phyloP scores from a whole-genome alignment of 495 filamentous ascomycete species.

The Xylaria sp. region DNA sequence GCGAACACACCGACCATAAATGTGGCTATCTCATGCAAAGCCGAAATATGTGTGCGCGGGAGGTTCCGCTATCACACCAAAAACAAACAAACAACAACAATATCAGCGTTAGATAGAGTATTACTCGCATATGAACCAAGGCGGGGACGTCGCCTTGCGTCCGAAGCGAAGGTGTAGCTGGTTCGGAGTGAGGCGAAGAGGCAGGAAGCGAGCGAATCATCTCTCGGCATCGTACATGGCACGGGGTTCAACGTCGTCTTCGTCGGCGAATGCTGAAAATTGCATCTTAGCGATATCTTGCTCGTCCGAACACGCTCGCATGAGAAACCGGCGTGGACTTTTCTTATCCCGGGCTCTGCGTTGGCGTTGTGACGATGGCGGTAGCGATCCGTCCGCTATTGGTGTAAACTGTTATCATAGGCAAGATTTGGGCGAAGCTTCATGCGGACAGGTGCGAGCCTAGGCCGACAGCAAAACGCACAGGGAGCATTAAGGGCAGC shows the following conservation, averaged over 20 bases:
- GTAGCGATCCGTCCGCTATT: neutral
- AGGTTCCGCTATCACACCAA: slow-evolving; percentile 3
- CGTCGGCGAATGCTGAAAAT: neutral
- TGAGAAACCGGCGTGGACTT: neutral
- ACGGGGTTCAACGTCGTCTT: neutral
- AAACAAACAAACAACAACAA: no score
- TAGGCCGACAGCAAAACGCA: neutral
- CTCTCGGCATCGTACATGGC: neutral
- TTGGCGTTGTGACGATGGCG: neutral
- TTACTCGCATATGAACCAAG: neutral
- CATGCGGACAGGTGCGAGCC: neutral
- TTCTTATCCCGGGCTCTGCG: neutral
- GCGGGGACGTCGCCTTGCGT: neutral
- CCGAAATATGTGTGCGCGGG: slow-evolving; percentile 11
- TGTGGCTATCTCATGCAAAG: neutral
- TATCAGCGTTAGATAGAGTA: neutral
- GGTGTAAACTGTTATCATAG: neutral
- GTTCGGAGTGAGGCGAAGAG: neutral
- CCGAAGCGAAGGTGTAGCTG: neutral
- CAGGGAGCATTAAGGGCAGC: neutral
- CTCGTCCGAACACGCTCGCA: neutral
- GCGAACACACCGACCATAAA: neutral
- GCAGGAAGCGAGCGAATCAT: slow-evolving; percentile 9
- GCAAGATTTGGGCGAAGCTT: neutral
- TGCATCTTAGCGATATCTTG: neutral